These are phyloP conservation scores for Blastobotrys terrestris DNA, from an alignment of 805 yeast genomes.

Conservation along the genomic window DNA sequence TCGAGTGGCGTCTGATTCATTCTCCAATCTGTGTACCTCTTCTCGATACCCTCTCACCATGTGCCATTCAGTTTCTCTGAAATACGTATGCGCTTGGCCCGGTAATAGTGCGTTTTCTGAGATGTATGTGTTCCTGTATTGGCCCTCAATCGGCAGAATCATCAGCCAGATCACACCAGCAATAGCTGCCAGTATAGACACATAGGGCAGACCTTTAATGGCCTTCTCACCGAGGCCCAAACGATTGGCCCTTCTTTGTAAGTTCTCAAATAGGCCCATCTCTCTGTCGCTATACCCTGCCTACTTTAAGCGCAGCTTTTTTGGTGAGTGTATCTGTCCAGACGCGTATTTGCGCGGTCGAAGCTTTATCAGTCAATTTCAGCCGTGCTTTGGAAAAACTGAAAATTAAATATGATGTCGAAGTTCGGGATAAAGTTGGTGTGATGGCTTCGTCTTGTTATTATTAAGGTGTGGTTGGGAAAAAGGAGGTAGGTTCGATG, in stretches of 20 bases:
- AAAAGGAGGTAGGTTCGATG: too few species aligned
- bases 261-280: conserved; percentile 33
- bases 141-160: conserved; percentile 70
- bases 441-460: too few species aligned
- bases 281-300: neutral
- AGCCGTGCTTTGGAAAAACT: too few species aligned
- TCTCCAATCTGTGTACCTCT: conserved; percentile 40
- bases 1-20: conserved; percentile 28
- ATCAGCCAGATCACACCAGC: conserved; percentile 52
- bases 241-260: conserved; percentile 24
- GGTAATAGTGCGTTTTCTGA: conserved; percentile 97
- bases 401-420: too few species aligned
- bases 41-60: conserved; percentile 76
- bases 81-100: conserved; percentile 87
- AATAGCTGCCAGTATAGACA: conserved; percentile 25
- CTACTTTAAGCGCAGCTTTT: neutral
- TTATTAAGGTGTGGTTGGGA: too few species aligned
- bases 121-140: conserved; percentile 74
- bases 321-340: neutral
- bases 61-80: conserved; percentile 93
- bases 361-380: too few species aligned
- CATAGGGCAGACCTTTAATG: conserved; percentile 22
- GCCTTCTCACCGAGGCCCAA: conserved; percentile 25
- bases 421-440: too few species aligned
- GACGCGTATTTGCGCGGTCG: neutral